Percentiles rank a stretch among this genome's conserved stretches.
Conservation (phyloP, 139 green algal genomes). For the Protoeuglena noctilucae region DNA sequence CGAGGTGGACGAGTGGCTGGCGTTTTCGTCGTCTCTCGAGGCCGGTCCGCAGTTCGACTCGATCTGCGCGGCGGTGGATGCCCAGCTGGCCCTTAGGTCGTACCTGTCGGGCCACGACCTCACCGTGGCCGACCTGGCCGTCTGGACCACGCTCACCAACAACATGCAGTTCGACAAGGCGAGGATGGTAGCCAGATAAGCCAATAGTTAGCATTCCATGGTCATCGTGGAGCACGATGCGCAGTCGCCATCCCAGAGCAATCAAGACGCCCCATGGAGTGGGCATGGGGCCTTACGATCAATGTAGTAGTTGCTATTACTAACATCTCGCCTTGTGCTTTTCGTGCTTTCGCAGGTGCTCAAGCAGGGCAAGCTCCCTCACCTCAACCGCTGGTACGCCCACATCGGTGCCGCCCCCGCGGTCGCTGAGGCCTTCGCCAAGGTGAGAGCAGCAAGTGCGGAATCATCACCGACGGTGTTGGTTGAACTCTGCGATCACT, state of each 20-base stretch:
- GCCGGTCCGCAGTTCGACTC: slow-evolving; percentile 42
- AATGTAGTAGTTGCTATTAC: background rate
- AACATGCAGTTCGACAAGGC: slow-evolving; percentile 2
- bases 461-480: too few species aligned
- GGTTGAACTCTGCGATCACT: too few species aligned
- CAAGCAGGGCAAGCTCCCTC: slow-evolving; percentile 22
- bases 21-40: slow-evolving; percentile 38
- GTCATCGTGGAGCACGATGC: slow-evolving; percentile 1
- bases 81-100: slow-evolving; percentile 58
- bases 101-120: slow-evolving; percentile 63
- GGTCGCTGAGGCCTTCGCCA: slow-evolving; percentile 25
- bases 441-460: too few species aligned
- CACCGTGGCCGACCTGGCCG: slow-evolving; percentile 61
- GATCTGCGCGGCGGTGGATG: slow-evolving; percentile 33
- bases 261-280: background rate
- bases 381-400: slow-evolving; percentile 70
- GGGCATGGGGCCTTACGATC: background rate
- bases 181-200: background rate
- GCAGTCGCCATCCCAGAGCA: background rate
- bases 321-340: slow-evolving; percentile 1
- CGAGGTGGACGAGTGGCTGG: slow-evolving; percentile 69
- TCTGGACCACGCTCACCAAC: slow-evolving; percentile 60
- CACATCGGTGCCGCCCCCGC: slow-evolving; percentile 25
- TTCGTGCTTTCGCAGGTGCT: slow-evolving; percentile 21
- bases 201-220: background rate